These are phyloP conservation scores for Polytrichum commune DNA, from an alignment of 225 moss, liverwort and hornwort species.

Conservation along the genomic window DNA sequence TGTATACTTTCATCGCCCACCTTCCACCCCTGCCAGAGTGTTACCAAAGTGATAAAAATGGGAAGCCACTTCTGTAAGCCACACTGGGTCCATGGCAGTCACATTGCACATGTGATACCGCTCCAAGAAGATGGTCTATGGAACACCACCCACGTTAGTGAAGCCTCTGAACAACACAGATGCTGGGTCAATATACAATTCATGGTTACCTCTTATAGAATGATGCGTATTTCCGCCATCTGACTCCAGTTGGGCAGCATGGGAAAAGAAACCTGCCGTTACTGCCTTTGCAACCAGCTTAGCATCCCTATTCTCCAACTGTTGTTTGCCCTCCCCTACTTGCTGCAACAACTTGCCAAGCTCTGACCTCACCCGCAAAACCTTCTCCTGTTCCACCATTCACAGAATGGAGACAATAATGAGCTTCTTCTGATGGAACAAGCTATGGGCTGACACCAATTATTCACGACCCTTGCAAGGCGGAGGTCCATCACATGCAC, in stretches of 20 bases:
- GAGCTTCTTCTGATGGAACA: no score
- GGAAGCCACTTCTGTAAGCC: slow-evolving; percentile 79
- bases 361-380: slow-evolving; percentile 66
- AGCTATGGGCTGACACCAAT: no score
- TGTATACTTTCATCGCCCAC: no score
- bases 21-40: no score
- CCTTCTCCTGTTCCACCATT: slow-evolving; percentile 54
- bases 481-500: no score
- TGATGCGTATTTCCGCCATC: slow-evolving; percentile 72
- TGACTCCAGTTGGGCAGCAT: slow-evolving; percentile 76
- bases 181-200: slow-evolving; percentile 78
- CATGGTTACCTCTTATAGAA: slow-evolving; percentile 74
- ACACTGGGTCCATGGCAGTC: slow-evolving; percentile 63
- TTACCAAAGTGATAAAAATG: slow-evolving; percentile 49
- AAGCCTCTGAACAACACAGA: slow-evolving; percentile 89
- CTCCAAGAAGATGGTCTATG: slow-evolving; percentile 80
- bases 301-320: slow-evolving; percentile 59
- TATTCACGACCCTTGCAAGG: no score
- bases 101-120: slow-evolving; percentile 91
- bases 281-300: slow-evolving; percentile 69
- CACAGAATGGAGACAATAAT: not conserved
- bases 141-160: slow-evolving; percentile 90
- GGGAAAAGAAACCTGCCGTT: slow-evolving; percentile 73
- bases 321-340: slow-evolving; percentile 44
- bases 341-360: slow-evolving; percentile 66